Conservation (phyloP, 2,329 filamentous ascomycete genomes). For the Claviceps lovelessii region DNA sequence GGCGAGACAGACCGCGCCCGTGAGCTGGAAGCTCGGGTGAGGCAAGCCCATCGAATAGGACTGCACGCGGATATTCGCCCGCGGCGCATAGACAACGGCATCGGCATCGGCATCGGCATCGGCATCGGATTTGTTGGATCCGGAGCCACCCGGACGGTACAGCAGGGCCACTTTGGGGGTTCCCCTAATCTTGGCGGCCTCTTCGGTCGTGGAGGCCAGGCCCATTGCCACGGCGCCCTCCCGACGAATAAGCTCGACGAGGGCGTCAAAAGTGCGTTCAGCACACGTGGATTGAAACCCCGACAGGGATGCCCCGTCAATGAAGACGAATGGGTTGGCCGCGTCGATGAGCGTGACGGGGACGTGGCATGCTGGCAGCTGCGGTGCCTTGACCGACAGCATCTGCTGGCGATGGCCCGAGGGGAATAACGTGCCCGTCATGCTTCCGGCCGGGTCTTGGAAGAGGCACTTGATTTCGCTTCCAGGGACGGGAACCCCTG, state of each 20-base stretch:
- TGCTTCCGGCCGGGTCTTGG: conserved; percentile 43
- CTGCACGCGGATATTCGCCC: conserved; percentile 26
- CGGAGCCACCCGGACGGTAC: conserved; percentile 21
- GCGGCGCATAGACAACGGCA: too few relatives aligned
- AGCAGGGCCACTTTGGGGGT: not conserved
- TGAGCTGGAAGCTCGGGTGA: conserved; percentile 38
- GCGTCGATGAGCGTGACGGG: conserved; percentile 20
- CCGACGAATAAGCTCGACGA: conserved; percentile 37
- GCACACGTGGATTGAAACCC: not conserved
- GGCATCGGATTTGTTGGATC: not conserved
- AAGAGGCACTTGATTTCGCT: conserved; percentile 45
- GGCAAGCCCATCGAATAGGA: conserved; percentile 36
- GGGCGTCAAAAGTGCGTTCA: conserved; percentile 3
- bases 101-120: too few relatives aligned
- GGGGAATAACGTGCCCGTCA: conserved; percentile 44
- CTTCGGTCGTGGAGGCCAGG: conserved; percentile 26
- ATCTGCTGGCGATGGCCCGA: conserved; percentile 36
- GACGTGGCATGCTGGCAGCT: conserved; percentile 11
- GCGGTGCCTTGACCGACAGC: not conserved
- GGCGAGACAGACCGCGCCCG: conserved; percentile 33
- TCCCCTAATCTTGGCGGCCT: conserved; percentile 12
- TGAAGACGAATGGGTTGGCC: conserved; percentile 32
- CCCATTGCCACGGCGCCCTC: conserved; percentile 44
- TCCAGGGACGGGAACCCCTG: conserved; percentile 40
- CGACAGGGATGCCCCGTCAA: conserved; percentile 22